Evolutionary conservation across 345 rosid genomes (phyloP).

Genomic region (Pistacia integerrima): DNA sequence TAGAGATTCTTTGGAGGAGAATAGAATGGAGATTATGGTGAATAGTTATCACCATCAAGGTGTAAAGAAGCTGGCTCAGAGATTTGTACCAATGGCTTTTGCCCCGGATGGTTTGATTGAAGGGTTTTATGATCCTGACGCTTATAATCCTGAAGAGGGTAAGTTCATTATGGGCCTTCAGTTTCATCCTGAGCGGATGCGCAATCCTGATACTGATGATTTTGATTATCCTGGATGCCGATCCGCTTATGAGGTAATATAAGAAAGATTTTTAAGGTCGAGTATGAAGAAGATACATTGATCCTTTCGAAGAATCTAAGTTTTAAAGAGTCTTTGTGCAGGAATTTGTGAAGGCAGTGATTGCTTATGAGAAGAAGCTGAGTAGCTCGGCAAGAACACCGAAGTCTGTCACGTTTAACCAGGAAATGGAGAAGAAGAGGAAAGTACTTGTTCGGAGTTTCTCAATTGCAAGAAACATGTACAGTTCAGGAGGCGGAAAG

Average conservation of each 20-base stretch:
- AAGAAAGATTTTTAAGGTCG: too few species aligned
- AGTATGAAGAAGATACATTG: background rate
- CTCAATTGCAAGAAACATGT: slow-evolving; percentile 41
- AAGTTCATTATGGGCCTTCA: slow-evolving; percentile 66
- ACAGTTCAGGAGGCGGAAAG: slow-evolving; percentile 18
- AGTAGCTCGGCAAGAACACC: slow-evolving; percentile 13
- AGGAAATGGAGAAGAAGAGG: slow-evolving; percentile 41
- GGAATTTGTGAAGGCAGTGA: slow-evolving; percentile 65
- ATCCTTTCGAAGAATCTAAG: background rate
- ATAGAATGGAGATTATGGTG: slow-evolving; percentile 60
- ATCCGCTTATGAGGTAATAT: slow-evolving; percentile 48
- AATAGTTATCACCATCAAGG: slow-evolving; percentile 76
- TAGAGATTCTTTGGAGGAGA: slow-evolving; percentile 44
- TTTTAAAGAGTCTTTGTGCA: slow-evolving; percentile 4
- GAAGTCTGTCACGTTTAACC: slow-evolving; percentile 26
- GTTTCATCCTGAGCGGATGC: slow-evolving; percentile 77
- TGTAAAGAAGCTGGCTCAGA: slow-evolving; percentile 51
- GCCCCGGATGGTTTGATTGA: slow-evolving; percentile 68
- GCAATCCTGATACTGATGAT: slow-evolving; percentile 41
- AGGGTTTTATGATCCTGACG: slow-evolving; percentile 71
- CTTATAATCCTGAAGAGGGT: slow-evolving; percentile 58
- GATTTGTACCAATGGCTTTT: slow-evolving; percentile 66
- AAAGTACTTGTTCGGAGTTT: slow-evolving; percentile 44
- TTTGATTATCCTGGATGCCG: slow-evolving; percentile 64
- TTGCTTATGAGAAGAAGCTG: slow-evolving; percentile 45